These are phyloP conservation scores for Raphanus sativus DNA, from an alignment of 345 rosid genomes.

Conservation along the genomic window DNA sequence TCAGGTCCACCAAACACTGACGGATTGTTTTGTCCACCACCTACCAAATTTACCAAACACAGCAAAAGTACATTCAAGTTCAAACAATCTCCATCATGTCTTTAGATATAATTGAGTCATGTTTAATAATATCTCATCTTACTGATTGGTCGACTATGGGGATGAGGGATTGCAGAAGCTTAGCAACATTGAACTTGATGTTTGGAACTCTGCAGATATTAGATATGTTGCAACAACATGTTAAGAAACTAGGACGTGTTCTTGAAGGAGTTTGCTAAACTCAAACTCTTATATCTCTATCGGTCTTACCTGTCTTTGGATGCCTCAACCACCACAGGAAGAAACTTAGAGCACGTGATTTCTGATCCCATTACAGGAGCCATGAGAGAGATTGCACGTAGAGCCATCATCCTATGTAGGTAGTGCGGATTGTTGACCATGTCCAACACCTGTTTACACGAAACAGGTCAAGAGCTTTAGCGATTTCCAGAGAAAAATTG, in stretches of 20 bases:
- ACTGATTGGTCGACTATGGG: conserved; percentile 89
- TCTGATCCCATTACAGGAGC: conserved; percentile 93
- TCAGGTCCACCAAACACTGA: conserved; percentile 79
- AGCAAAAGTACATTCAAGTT: neutral
- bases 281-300: neutral
- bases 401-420: conserved; percentile 85
- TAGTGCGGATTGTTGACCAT: conserved; percentile 80
- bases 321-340: conserved; percentile 69
- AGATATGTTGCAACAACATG: neutral
- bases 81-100: neutral
- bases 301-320: conserved; percentile 74
- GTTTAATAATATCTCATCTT: conserved; percentile 37
- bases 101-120: neutral
- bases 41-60: conserved; percentile 27
- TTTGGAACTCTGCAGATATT: conserved; percentile 75
- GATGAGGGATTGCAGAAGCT: conserved; percentile 75
- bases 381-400: conserved; percentile 79
- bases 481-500: neutral
- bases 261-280: neutral
- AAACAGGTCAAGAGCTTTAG: neutral
- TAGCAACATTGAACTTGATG: conserved; percentile 93
- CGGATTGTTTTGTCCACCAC: conserved; percentile 86
- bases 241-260: conserved; percentile 1
- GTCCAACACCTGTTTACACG: conserved; percentile 65
- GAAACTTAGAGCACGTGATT: conserved; percentile 81